Conservation (phyloP, 441 rosid genomes). For the Jatropha multifida region DNA sequence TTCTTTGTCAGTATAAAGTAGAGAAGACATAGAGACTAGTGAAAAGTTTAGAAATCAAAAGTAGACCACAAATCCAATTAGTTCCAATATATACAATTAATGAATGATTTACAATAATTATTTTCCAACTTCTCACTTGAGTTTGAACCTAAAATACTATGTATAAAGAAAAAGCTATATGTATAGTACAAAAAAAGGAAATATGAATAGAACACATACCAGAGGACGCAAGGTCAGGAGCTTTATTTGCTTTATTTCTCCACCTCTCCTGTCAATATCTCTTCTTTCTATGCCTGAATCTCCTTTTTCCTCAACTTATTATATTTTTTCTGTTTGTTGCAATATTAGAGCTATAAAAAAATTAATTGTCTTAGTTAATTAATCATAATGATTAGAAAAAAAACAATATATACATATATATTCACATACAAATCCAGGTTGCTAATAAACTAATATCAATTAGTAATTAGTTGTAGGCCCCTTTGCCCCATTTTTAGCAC, state of each 20-base stretch:
- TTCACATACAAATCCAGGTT: not conserved
- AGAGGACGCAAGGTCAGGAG: slow-evolving; percentile 15
- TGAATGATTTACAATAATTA: not conserved
- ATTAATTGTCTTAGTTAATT: slow-evolving; percentile 13
- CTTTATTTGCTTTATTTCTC: slow-evolving; percentile 20
- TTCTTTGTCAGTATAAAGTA: slow-evolving; percentile 5
- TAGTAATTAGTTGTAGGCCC: slow-evolving; percentile 29
- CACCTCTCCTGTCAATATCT: slow-evolving; percentile 11
- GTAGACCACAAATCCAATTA: slow-evolving; percentile 1
- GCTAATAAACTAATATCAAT: not conserved
- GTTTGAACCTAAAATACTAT: not conserved
- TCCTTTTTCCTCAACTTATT: not conserved
- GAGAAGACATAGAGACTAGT: slow-evolving; percentile 11
- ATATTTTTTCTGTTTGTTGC: not conserved
- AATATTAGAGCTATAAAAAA: too few relatives aligned
- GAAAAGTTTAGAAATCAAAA: slow-evolving; percentile 3
- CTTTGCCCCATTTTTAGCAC: slow-evolving; percentile 16
- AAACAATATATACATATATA: not conserved
- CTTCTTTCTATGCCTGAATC: not conserved
- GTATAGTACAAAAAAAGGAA: not conserved
- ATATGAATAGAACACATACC: slow-evolving; percentile 15
- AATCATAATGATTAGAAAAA: slow-evolving; percentile 11
- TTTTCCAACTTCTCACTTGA: not conserved
- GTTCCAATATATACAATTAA: not conserved
- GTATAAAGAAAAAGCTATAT: slow-evolving; percentile 9